These are phyloP conservation scores for Pyrenochaeta sp. DNA, from an alignment of 2,329 filamentous ascomycete genomes.

Conservation along the genomic window DNA sequence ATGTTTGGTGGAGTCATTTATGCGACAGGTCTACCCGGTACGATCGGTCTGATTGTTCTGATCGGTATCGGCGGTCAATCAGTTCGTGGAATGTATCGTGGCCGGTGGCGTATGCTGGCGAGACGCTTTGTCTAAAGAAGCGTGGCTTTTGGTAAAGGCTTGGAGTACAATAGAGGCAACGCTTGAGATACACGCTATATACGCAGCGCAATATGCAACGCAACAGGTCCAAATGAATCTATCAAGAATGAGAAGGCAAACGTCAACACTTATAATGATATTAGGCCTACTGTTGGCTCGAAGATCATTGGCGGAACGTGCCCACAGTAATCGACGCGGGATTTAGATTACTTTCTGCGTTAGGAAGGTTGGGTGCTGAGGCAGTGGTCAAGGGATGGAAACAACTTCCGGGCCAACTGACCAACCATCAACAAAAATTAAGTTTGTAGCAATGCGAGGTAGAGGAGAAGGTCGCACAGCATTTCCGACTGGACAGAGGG, in stretches of 20 bases:
- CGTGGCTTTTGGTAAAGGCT: background rate
- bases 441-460: background rate
- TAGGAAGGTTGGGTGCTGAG: background rate
- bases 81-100: background rate
- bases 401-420: background rate
- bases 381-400: background rate
- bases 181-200: background rate
- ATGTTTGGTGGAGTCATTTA: slow-evolving; percentile 50
- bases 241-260: no score
- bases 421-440: background rate
- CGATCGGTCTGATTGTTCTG: background rate
- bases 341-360: background rate
- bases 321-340: slow-evolving; percentile 12
- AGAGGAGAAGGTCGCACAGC: background rate
- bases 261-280: background rate
- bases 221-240: no score
- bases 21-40: background rate
- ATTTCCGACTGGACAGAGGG: background rate
- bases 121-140: background rate
- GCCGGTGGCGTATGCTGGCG: background rate
- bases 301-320: slow-evolving; percentile 20
- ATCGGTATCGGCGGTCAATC: background rate
- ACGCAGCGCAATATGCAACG: background rate
- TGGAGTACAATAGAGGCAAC: background rate
- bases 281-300: background rate